Base-by-base conservation (phyloP, 2,329 filamentous ascomycete genomes). In the Calonectria crousiana region DNA sequence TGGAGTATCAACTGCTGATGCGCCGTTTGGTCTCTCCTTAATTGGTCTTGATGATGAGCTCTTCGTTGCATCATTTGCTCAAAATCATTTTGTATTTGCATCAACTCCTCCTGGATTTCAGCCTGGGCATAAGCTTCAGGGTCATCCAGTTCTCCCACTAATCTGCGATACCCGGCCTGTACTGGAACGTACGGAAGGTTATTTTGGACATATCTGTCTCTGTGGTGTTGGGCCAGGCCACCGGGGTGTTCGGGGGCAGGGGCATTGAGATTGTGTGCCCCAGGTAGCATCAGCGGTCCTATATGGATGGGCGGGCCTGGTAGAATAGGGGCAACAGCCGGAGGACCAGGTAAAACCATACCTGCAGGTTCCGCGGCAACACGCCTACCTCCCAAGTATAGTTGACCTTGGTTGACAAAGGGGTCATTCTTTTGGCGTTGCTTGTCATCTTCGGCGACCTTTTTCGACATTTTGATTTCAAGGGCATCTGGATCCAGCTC, bases 401-500 rank as follows among this genome's bases (percentile, higher is more conserved):
- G 36, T 2, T 66, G 36, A 2, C 49, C 11, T 28, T 69, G 71
- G 20, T 67, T 52, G 26, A 67, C 47, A 8, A 51, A 73, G 5
- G 65, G 66, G 20, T 74, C 49, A 8, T 44, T 72, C 6, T 38
- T 30, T 18, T 60, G 77, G 23, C 83, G 83, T 9, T 71, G 73
- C 62, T 78, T 68, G 30, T 89, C 88, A 64, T 89, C 87, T 47
- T 86, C 78, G 20, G 84, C 80, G 1, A 92, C 89, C 4, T 82
- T 81, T 3, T 91, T 87, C 0, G 92, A 92, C 60, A 93, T 84
- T 47, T 88, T 87, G 75, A 95, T 87, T 56, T 90, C 86, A 18
- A 95, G 85, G 47, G 90, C 84, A 11, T 91, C 88, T 30, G 88
- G 86, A 1, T 89, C 81, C n/a, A 95, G 80, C 5, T 89, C 86